Evolutionary conservation across 2,329 filamentous ascomycete genomes (phyloP).

Genomic region (Ambrosiella beaveri): DNA sequence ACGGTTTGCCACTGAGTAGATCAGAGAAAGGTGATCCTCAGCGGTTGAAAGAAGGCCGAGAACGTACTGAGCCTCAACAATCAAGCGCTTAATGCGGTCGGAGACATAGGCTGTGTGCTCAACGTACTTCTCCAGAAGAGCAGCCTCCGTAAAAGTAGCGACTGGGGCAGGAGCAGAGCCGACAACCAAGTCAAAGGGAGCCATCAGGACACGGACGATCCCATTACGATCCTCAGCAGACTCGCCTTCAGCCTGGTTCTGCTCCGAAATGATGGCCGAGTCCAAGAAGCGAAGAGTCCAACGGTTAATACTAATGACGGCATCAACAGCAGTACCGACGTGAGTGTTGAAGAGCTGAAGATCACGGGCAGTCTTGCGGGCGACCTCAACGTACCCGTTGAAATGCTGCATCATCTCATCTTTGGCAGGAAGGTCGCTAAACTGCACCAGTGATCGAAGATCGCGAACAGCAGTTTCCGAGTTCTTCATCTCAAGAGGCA

Average conservation of each 20-base stretch:
- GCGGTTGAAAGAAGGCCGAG: constrained; percentile 48
- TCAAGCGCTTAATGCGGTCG: constrained; percentile 49
- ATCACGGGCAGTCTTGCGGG: constrained; percentile 44
- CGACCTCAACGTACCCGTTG: constrained; percentile 55
- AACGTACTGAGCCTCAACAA: constrained; percentile 52
- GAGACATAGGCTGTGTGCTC: constrained; percentile 53
- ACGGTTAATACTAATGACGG: constrained; percentile 55
- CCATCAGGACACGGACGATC: constrained; percentile 7
- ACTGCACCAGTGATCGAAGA: constrained; percentile 52
- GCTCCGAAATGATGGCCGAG: constrained; percentile 25
- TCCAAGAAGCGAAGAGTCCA: constrained; percentile 58
- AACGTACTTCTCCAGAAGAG: constrained; percentile 57
- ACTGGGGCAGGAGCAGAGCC: neutral
- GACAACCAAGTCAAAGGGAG: constrained; percentile 9
- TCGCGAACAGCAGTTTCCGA: constrained; percentile 60
- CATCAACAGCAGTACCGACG: constrained; percentile 56
- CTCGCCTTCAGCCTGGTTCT: constrained; percentile 20
- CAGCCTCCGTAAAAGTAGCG: constrained; percentile 27
- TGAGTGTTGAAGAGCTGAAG: constrained; percentile 62
- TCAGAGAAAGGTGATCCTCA: constrained; percentile 51
- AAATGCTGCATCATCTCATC: constrained; percentile 62
- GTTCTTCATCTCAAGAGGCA: constrained; percentile 65
- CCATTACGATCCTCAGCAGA: neutral
- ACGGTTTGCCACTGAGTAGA: constrained; percentile 49
- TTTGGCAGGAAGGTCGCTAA: constrained; percentile 48